phyloP scores from a whole-genome alignment of 768 basidiomycete genomes.

The Pleurotus tuber-regium region DNA sequence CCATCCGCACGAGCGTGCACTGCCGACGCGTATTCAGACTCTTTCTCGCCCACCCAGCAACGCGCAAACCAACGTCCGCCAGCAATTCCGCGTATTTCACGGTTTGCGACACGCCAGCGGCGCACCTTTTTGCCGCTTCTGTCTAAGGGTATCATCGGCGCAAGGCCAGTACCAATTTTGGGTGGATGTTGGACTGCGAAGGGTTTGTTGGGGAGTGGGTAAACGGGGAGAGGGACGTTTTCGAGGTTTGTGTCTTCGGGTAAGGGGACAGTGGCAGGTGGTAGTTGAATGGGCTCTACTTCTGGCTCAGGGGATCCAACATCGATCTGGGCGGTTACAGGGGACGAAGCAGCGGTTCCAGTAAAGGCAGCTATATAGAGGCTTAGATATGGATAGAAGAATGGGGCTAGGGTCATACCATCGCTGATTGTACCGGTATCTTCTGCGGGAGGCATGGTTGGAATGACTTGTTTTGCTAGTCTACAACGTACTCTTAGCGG shows the following conservation, averaged over 20 bases:
- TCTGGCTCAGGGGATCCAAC: slow-evolving; percentile 46
- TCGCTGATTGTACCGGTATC: not conserved
- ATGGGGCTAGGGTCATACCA: slow-evolving; percentile 4
- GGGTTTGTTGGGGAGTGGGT: slow-evolving; percentile 79
- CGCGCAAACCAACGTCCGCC: slow-evolving; percentile 80
- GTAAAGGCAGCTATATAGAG: slow-evolving; percentile 41
- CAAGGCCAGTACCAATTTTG: slow-evolving; percentile 74
- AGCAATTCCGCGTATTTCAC: slow-evolving; percentile 79
- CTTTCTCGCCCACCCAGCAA: slow-evolving; percentile 84
- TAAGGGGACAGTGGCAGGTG: slow-evolving; percentile 20
- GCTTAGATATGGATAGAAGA: slow-evolving; percentile 12
- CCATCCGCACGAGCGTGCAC: slow-evolving; percentile 27
- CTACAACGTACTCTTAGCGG: not conserved
- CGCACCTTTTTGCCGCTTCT: slow-evolving; percentile 59
- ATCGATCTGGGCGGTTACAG: slow-evolving; percentile 49
- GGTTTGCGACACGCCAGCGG: slow-evolving; percentile 70
- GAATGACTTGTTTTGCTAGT: not conserved
- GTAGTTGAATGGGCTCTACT: slow-evolving; percentile 10
- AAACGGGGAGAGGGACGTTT: slow-evolving; percentile 62
- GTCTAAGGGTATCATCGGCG: slow-evolving; percentile 65
- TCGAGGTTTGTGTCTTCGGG: slow-evolving; percentile 53
- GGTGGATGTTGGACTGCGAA: slow-evolving; percentile 79
- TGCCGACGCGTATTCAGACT: slow-evolving; percentile 57
- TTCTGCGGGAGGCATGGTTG: not conserved
- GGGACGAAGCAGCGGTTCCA: slow-evolving; percentile 73